Evolutionary conservation across 1,139 yeast genomes (phyloP), one percentile per base, ranked within the genome.

Genomic region (Candida smagusa): DNA sequence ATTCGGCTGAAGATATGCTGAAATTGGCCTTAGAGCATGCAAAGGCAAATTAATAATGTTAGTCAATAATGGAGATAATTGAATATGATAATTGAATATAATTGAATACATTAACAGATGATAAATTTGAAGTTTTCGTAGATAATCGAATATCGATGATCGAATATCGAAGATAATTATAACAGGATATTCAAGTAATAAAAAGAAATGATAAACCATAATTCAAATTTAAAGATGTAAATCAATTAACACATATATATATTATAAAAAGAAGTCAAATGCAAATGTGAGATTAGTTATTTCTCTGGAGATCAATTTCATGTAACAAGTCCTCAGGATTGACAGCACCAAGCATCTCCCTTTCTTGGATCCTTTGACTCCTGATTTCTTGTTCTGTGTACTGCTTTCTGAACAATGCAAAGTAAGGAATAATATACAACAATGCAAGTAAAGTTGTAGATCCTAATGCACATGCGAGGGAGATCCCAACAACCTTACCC

Each of bases 401-500:
- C 69, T 68, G 58, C 63, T 49, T 65, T 56, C 63, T 70, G 66
- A 65, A 74, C 34, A 74, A 67, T 34, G 69, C 66, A 54, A 69
- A 68, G 41, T 74, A 69, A 4, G 83, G 73, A 4, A 79, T 56
- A 9, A 84, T 67, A 42, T 85, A 89, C 31, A 79, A 56, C 22
- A 79, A 63, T 22, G 92, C 84, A 37, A 90, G 58, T 1, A 86
- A 56, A 8, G 82, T 67, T 33, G 90, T 77, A 2, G 96, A 79
- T 1, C 92, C 96, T 30, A 92, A 59, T 0, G 97, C 90, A 53
- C 92, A 76, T 0, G 97, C 97, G 40, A 89, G 72, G 0, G 96
- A 84, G 28, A 92, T 79, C 24, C 96, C 83, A 6, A 89, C 95
- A 12, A 90, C 89, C 56, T 81, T 87, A 1, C 97, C 97, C 22